These are phyloP conservation scores for Candida hungchunana DNA, from an alignment of 805 yeast species.

Conservation along the genomic window DNA sequence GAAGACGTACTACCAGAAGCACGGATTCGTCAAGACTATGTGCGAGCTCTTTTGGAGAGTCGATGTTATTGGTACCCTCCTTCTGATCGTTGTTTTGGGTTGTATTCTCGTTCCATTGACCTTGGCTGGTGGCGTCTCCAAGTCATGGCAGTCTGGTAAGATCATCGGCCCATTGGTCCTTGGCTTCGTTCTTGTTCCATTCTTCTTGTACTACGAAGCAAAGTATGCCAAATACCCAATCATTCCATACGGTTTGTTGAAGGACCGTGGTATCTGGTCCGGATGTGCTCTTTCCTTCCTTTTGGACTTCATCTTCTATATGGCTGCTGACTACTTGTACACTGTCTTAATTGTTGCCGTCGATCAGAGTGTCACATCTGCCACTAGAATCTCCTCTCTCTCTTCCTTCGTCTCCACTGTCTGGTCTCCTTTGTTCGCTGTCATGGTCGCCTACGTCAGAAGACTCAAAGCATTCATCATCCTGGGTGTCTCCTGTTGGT, in stretches of 20 bases:
- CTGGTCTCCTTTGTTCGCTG: slow-evolving; percentile 51
- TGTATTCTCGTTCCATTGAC: slow-evolving; percentile 69
- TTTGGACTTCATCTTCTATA: slow-evolving; percentile 57
- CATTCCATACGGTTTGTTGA: slow-evolving; percentile 54
- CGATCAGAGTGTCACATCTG: slow-evolving; percentile 52
- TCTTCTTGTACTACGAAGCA: slow-evolving; percentile 55
- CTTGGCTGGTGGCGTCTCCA: slow-evolving; percentile 58
- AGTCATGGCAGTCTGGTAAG: slow-evolving; percentile 54
- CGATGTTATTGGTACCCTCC: slow-evolving; percentile 58
- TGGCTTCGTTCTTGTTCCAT: slow-evolving; percentile 57
- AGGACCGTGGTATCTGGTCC: slow-evolving; percentile 70
- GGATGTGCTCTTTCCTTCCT: slow-evolving; percentile 56
- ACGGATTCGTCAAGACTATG: slow-evolving; percentile 34
- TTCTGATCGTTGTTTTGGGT: slow-evolving; percentile 54
- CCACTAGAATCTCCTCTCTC: slow-evolving; percentile 56
- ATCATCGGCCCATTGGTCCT: slow-evolving; percentile 66
- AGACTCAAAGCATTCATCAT: slow-evolving; percentile 55
- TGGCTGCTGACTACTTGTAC: slow-evolving; percentile 68
- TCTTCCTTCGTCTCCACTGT: slow-evolving; percentile 60
- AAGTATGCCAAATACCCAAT: slow-evolving; percentile 55
- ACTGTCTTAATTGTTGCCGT: slow-evolving; percentile 63
- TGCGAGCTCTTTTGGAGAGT: slow-evolving; percentile 52
- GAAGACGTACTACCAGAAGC: slow-evolving; percentile 34
- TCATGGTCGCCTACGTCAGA: slow-evolving; percentile 42
- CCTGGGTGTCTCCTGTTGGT: slow-evolving; percentile 54